These are phyloP conservation scores for Phytophthora pistaciae DNA, from an alignment of 352 stramenopile genomes.

Conservation along the genomic window DNA sequence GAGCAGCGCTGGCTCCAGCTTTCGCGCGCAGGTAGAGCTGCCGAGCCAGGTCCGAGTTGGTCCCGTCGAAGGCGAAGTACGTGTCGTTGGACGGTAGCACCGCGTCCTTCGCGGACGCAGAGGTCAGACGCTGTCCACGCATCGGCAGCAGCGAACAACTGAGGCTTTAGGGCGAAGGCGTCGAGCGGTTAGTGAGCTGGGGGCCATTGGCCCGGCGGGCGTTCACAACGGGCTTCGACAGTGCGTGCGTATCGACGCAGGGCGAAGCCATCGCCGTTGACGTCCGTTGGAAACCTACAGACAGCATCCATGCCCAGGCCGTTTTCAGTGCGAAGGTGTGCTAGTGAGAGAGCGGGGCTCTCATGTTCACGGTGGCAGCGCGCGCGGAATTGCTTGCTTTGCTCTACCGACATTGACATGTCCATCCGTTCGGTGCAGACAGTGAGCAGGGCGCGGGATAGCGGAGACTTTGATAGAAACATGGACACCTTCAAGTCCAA, in stretches of 20 bases:
- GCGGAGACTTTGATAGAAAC: neutral
- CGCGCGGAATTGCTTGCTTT: neutral
- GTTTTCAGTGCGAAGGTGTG: neutral
- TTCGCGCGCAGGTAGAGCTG: conserved; percentile 30
- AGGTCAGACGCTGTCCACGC: neutral
- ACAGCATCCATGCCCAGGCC: neutral
- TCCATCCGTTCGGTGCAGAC: neutral
- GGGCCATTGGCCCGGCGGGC: neutral
- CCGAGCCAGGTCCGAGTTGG: conserved; percentile 40
- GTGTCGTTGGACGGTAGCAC: conserved; percentile 15
- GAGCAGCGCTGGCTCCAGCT: neutral
- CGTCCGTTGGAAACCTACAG: neutral
- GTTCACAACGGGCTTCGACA: neutral
- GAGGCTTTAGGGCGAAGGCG: neutral
- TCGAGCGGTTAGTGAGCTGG: neutral
- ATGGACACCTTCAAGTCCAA: neutral
- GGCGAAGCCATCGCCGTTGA: neutral
- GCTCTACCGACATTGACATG: neutral
- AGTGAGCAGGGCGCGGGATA: neutral
- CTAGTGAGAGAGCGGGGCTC: neutral
- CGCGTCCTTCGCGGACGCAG: neutral
- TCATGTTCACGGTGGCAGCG: neutral
- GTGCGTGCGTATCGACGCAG: neutral
- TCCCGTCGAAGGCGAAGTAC: conserved; percentile 36
- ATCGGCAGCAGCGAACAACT: neutral